phyloP scores from a whole-genome alignment of 257 asterid genomes.

The Haberlea rhodopensis region DNA sequence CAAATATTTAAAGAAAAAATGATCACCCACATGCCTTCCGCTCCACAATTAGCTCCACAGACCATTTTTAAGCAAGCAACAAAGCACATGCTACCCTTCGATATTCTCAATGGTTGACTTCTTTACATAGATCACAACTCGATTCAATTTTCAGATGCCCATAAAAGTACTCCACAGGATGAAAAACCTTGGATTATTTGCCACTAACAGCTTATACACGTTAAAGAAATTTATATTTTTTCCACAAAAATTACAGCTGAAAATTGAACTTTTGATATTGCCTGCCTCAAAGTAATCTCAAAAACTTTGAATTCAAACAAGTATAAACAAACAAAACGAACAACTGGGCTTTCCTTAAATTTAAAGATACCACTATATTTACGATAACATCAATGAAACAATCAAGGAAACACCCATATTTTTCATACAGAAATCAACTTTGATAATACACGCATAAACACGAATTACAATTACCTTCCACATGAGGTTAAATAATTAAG shows the following conservation, averaged over 20 bases:
- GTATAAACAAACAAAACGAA: slow-evolving; percentile 10
- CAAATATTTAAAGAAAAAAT: slow-evolving; percentile 6
- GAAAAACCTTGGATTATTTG: slow-evolving; percentile 2
- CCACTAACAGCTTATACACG: background rate
- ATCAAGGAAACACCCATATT: slow-evolving; percentile 4
- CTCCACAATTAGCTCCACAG: slow-evolving; percentile 16
- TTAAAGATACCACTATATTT: slow-evolving; percentile 20
- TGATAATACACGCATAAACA: slow-evolving; percentile 10
- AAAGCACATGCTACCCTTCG: slow-evolving; percentile 39
- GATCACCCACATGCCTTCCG: slow-evolving; percentile 4
- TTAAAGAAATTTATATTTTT: no score
- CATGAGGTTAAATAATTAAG: background rate
- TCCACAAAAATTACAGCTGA: background rate
- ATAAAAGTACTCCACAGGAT: slow-evolving; percentile 12
- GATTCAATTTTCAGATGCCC: slow-evolving; percentile 11
- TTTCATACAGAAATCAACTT: background rate
- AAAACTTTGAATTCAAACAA: slow-evolving; percentile 25
- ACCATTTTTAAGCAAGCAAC: slow-evolving; percentile 30
- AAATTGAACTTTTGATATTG: slow-evolving; percentile 14
- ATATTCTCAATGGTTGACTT: slow-evolving; percentile 24
- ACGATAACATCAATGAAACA: slow-evolving; percentile 11
- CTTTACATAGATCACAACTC: slow-evolving; percentile 15
- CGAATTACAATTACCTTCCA: background rate
- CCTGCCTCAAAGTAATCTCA: slow-evolving; percentile 11
- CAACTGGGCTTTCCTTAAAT: slow-evolving; percentile 30